Conservation (phyloP, 345 rosid species). For the Lenwebbia sp. region DNA sequence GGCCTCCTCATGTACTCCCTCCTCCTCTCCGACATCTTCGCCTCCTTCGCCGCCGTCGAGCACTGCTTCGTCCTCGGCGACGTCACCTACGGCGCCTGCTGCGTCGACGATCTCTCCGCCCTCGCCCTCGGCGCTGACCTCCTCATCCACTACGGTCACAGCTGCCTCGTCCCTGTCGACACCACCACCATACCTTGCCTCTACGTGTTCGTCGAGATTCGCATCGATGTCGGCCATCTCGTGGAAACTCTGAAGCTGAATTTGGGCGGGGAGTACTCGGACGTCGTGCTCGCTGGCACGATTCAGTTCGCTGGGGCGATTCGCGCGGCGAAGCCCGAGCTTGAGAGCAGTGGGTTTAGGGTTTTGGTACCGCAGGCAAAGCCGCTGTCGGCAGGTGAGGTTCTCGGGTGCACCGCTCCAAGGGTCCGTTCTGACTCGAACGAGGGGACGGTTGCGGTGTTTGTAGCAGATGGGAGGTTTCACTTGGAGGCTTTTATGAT, state of each 20-base stretch:
- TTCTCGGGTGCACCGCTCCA: conserved; percentile 83
- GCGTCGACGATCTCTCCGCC: conserved; percentile 83
- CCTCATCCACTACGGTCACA: conserved; percentile 85
- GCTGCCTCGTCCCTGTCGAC: conserved; percentile 85
- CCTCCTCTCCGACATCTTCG: conserved; percentile 77
- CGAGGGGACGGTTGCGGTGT: conserved; percentile 38
- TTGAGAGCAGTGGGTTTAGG: conserved; percentile 50
- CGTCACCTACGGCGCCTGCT: conserved; percentile 91
- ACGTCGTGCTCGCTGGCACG: conserved; percentile 65
- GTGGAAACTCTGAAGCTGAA: conserved; percentile 46
- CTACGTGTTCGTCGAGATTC: conserved; percentile 88
- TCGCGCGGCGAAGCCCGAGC: conserved; percentile 68
- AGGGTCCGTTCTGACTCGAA: conserved; percentile 13
- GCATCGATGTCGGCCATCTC: conserved; percentile 45
- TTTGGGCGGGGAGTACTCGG: conserved; percentile 8
- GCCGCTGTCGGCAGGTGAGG: conserved; percentile 85
- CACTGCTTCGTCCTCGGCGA: conserved; percentile 84
- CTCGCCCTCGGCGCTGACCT: conserved; percentile 67
- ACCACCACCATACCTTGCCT: conserved; percentile 70
- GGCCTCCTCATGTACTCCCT: conserved; percentile 89
- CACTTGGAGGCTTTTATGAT: conserved; percentile 92
- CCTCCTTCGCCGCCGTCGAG: conserved; percentile 47
- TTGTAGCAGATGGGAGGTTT: conserved; percentile 90
- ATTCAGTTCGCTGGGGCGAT: conserved; percentile 84
- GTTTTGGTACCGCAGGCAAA: conserved; percentile 86